These are phyloP conservation scores for Cornus suecica DNA, from an alignment of 148 eudicot genomes.

Conservation along the genomic window DNA sequence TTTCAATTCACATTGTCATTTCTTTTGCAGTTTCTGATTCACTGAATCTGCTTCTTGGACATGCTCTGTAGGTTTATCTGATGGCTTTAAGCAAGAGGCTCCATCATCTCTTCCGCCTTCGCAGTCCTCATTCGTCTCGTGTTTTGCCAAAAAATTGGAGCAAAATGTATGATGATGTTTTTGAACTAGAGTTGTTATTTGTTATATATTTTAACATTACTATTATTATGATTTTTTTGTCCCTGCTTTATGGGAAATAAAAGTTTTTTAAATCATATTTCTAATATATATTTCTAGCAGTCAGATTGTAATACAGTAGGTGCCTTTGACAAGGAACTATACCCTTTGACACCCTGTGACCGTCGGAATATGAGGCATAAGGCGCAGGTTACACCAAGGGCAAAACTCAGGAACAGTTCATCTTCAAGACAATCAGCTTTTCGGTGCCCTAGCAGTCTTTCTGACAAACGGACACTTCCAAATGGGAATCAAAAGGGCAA, in stretches of 20 bases:
- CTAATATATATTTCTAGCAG: background rate
- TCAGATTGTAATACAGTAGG: constrained; percentile 14
- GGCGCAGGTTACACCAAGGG: constrained; percentile 2
- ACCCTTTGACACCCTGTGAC: constrained; percentile 10
- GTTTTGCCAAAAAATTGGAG: constrained; percentile 22
- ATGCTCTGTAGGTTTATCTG: constrained; percentile 17
- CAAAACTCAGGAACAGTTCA: background rate
- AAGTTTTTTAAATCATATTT: background rate
- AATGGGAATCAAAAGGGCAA: constrained; percentile 8
- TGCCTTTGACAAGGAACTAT: constrained; percentile 24
- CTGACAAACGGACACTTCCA: constrained; percentile 2
- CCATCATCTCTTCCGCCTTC: constrained; percentile 10
- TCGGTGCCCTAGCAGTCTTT: constrained; percentile 11
- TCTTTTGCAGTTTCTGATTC: background rate
- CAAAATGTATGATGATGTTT: constrained; percentile 24
- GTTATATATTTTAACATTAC: no score
- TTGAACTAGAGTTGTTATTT: constrained; percentile 5
- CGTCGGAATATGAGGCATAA: background rate
- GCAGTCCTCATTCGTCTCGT: constrained; percentile 12
- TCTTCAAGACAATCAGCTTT: constrained; percentile 25
- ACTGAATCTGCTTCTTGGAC: background rate
- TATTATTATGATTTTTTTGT: constrained; percentile 9
- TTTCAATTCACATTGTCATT: no score
- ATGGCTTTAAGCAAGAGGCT: constrained; percentile 6
- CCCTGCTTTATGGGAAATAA: constrained; percentile 1